Evolutionary conservation across 768 basidiomycete species (phyloP).

Genomic region (Kondoa subrosea): DNA sequence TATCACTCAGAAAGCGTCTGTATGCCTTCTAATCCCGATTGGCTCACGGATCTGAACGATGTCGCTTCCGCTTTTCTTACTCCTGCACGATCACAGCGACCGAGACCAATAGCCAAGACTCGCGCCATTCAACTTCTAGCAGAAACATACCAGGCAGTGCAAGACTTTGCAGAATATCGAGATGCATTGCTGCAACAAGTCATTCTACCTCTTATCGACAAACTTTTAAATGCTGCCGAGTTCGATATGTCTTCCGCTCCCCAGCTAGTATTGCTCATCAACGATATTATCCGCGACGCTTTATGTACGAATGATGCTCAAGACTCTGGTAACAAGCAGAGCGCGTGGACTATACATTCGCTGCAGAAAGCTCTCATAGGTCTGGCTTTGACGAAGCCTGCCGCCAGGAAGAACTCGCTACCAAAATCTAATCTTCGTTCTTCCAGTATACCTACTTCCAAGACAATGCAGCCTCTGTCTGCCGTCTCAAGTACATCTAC

Average conservation of each 20-base stretch:
- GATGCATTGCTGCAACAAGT: not conserved
- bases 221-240: not conserved
- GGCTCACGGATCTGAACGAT: slow-evolving; percentile 23
- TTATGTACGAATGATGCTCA: not conserved
- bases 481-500: not conserved
- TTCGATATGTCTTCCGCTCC: not conserved
- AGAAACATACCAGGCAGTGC: slow-evolving; percentile 1
- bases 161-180: not conserved
- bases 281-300: not conserved
- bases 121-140: not conserved
- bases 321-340: not conserved
- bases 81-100: not conserved
- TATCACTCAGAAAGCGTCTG: slow-evolving; percentile 23
- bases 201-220: not conserved
- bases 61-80: slow-evolving; percentile 17
- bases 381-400: not conserved
- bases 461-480: not conserved
- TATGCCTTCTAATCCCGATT: slow-evolving; percentile 26
- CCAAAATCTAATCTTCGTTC: not conserved
- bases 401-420: not conserved
- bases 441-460: not conserved
- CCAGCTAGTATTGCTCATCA: not conserved
- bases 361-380: not conserved
- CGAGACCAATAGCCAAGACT: not conserved
- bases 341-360: not conserved